phyloP scores from a whole-genome alignment of 306 rosid species.

The Dryas drummondii region DNA sequence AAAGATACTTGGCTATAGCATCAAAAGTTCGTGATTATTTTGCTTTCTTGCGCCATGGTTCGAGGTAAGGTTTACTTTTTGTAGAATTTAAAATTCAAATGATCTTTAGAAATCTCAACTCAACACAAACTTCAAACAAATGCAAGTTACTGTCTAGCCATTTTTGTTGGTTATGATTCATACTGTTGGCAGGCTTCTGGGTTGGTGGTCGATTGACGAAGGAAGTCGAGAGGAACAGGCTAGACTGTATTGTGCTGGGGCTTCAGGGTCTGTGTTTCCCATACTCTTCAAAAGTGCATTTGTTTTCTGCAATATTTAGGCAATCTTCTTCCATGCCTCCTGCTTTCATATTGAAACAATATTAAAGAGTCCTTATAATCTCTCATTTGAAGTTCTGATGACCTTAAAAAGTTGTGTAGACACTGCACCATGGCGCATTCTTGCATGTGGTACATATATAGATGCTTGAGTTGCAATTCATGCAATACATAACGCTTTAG shows the following conservation, averaged over 20 bases:
- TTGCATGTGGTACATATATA: neutral
- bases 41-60: conserved; percentile 75
- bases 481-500: neutral
- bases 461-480: neutral
- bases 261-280: conserved; percentile 59
- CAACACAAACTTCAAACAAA: conserved; percentile 8
- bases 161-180: conserved; percentile 25
- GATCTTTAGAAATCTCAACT: conserved; percentile 22
- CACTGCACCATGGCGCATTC: neutral
- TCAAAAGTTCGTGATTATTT: conserved; percentile 62
- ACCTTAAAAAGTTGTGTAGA: conserved; percentile 6
- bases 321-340: conserved; percentile 9
- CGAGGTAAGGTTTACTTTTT: conserved; percentile 48
- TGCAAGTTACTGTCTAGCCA: conserved; percentile 1
- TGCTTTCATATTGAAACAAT: conserved; percentile 9
- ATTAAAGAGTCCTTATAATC: neutral
- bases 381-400: neutral
- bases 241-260: conserved; percentile 58
- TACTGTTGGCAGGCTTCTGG: conserved; percentile 58
- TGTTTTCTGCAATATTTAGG: conserved; percentile 15
- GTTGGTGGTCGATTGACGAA: conserved; percentile 98
- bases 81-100: conserved; percentile 7
- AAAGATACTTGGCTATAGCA: conserved; percentile 52
- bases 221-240: conserved; percentile 90
- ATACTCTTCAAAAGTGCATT: conserved; percentile 15